Percentiles rank a stretch among this genome's conserved stretches.
Evolutionary conservation across 2,329 filamentous ascomycete genomes (phyloP).

Genomic region (Calonectria pseudoturangicola): DNA sequence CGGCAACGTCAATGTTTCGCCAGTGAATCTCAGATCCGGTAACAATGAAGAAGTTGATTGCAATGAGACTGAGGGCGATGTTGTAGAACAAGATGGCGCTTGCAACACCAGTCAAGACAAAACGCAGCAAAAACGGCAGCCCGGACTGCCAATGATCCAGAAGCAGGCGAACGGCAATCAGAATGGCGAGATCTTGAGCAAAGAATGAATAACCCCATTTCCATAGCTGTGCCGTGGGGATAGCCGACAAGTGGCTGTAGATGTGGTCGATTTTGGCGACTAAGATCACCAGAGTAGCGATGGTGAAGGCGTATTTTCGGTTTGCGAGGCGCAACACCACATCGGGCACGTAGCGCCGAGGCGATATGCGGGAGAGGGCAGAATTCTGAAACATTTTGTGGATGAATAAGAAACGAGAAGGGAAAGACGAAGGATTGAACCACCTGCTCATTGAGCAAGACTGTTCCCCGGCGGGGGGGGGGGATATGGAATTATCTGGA

Average conservation of each 20-base stretch:
- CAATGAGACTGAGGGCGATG: constrained; percentile 5
- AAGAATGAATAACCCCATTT: constrained; percentile 21
- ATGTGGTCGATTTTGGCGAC: constrained; percentile 15
- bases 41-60: constrained; percentile 8
- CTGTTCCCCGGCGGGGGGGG: background rate
- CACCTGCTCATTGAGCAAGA: background rate
- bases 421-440: constrained; percentile 2
- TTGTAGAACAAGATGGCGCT: background rate
- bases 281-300: background rate
- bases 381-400: background rate
- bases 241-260: constrained; percentile 11
- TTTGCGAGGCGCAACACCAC: background rate
- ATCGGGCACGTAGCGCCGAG: background rate
- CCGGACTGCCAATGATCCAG: constrained; percentile 4
- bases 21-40: constrained; percentile 20
- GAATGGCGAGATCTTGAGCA: constrained; percentile 3
- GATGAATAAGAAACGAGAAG: constrained; percentile 1
- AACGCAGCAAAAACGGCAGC: background rate
- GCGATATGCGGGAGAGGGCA: background rate
- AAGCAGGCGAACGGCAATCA: background rate
- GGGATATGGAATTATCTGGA: background rate
- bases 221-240: background rate
- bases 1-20: constrained; percentile 10
- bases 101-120: background rate
- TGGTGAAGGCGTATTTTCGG: background rate